Evolutionary conservation across 176 grass and related monocot genomes (phyloP).

Genomic region (Carex scoparia): DNA sequence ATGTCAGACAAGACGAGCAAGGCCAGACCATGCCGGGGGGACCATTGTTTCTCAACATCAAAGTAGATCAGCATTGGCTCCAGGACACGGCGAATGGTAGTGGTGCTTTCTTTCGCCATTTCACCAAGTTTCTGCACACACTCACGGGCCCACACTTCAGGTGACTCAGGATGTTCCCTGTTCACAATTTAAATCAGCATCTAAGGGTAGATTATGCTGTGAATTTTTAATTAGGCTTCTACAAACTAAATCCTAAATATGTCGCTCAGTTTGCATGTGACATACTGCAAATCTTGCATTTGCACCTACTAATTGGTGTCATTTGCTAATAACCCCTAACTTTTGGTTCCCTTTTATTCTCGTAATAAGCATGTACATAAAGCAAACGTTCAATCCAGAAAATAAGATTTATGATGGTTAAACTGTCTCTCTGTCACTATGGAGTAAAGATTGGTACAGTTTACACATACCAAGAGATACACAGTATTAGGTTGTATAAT

Average conservation of each 20-base stretch:
- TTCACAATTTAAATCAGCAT: conserved; percentile 11
- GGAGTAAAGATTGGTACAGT: not conserved
- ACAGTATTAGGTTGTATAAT: not conserved
- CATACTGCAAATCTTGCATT: not conserved
- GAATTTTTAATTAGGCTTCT: not conserved
- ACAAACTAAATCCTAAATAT: conserved; percentile 9
- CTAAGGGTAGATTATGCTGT: not conserved
- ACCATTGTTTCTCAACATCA: conserved; percentile 77
- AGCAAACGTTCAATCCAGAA: not conserved
- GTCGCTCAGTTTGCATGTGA: not conserved
- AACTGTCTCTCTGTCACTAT: not conserved
- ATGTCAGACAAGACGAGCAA: conserved; percentile 89
- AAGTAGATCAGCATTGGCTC: conserved; percentile 86
- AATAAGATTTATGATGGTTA: not conserved
- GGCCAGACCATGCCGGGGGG: conserved; percentile 57
- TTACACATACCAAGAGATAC: not conserved
- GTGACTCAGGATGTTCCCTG: conserved; percentile 81
- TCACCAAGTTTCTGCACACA: conserved; percentile 87
- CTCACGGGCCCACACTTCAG: conserved; percentile 75
- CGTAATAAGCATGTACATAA: not conserved
- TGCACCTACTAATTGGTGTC: not conserved
- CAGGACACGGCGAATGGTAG: conserved; percentile 70
- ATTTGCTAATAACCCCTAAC: not conserved
- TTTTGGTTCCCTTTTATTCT: not conserved
- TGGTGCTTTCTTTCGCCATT: conserved; percentile 85